Base-by-base conservation (phyloP, 257 asterid species). In the Forsythia suspensa region DNA sequence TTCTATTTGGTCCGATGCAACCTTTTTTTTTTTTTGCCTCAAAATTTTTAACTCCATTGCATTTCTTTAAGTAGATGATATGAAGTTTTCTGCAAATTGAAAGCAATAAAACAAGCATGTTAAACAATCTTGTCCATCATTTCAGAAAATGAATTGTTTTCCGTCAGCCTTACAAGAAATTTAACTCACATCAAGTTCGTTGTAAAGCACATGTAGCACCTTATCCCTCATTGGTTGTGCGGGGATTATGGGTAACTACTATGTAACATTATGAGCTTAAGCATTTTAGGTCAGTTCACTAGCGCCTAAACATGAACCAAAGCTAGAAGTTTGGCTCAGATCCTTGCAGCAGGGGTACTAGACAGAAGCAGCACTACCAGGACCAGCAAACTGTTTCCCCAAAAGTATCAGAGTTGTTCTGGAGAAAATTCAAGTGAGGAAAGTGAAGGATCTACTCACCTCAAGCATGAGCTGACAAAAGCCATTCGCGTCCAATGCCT, bases 391-490 rank as follows among this genome's bases (percentile, higher is more conserved):
- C 39, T 10, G 38, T 57, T 20, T 63, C 39, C 38, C 70, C 13
- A 3, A 21, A 55, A n/a, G 24, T 18, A n/a, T 55, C 42, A 72
- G 43, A 69, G 29, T 48, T 68, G 42, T 36, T 72, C 71, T 18
- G 44, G 51, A 78, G 48, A 70, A 51, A 71, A 69, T 55, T 72
- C 71, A 46, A 21, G 20, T 8, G 69, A 41, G 9, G 78, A 74
- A 63, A 41, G 40, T 75, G 55, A 71, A 38, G 74, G 68, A 55
- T 61, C 70, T 70, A 75, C 83, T 84, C 78, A 91, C 99, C 98
- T 95, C 99, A 70, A 95, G 96, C 98, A 93, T 95, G 73, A 95
- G 91, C 89, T 92, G 98, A 87, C 92, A 95, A 84, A 88, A 95
- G 83, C 99, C 99, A 82, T 92, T 95, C 75, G 94, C 79, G 76